These are phyloP conservation scores for Cordyceps pruinosa DNA, from an alignment of 2,329 filamentous ascomycete genomes.

Conservation along the genomic window DNA sequence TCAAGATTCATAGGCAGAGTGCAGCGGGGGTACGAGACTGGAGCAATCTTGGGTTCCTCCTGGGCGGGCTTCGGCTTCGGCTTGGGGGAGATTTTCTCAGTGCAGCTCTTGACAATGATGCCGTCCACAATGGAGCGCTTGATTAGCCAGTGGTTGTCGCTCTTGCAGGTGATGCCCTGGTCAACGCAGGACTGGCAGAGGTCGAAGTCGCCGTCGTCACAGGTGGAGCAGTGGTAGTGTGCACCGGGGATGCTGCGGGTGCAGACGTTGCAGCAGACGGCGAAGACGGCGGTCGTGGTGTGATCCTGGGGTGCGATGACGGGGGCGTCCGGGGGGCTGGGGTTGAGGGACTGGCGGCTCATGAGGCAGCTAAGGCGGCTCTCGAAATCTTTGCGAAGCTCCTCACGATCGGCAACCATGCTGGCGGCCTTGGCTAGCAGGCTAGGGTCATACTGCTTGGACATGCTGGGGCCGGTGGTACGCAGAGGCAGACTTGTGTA, in stretches of 20 bases:
- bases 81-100: constrained; percentile 67
- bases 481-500: constrained; percentile 20
- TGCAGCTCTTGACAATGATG: constrained; percentile 75
- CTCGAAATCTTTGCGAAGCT: constrained; percentile 22
- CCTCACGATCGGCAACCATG: constrained; percentile 18
- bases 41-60: constrained; percentile 1
- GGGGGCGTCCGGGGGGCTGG: not conserved
- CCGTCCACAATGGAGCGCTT: constrained; percentile 79
- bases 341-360: constrained; percentile 13
- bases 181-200: constrained; percentile 77
- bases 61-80: constrained; percentile 16
- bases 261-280: constrained; percentile 92
- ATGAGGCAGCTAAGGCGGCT: constrained; percentile 21
- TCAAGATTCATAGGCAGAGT: not conserved
- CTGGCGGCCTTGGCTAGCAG: constrained; percentile 23
- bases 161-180: constrained; percentile 68
- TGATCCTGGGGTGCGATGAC: not conserved
- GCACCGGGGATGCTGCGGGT: constrained; percentile 68
- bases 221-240: constrained; percentile 93
- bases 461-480: constrained; percentile 17
- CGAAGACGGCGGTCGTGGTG: constrained; percentile 42
- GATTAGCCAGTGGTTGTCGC: constrained; percentile 84
- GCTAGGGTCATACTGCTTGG: constrained; percentile 22
- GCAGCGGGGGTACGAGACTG: not conserved
- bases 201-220: constrained; percentile 90